phyloP scores from a whole-genome alignment of 345 rosid species.

The Camelina hispida region DNA sequence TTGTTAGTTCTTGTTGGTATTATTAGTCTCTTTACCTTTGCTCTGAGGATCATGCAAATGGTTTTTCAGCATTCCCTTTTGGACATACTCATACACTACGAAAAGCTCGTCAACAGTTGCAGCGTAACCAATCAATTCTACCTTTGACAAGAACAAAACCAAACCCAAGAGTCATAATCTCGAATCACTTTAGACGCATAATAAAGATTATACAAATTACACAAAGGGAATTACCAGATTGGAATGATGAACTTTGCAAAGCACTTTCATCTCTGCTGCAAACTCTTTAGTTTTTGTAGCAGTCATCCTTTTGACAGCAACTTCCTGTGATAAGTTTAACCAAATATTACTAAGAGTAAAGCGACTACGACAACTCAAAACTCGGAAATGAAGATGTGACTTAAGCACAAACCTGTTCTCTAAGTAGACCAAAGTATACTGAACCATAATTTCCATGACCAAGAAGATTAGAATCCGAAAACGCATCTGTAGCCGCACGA shows the following conservation, averaged over 20 bases:
- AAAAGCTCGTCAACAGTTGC: slow-evolving; percentile 79
- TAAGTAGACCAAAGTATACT: slow-evolving; percentile 76
- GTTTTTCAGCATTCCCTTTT: slow-evolving; percentile 81
- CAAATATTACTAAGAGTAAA: slow-evolving; percentile 6
- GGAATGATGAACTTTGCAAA: slow-evolving; percentile 95
- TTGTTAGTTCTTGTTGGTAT: slow-evolving; percentile 1
- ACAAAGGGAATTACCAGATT: slow-evolving; percentile 69
- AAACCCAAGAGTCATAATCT: slow-evolving; percentile 46
- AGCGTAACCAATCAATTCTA: slow-evolving; percentile 93
- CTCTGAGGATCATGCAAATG: slow-evolving; percentile 91
- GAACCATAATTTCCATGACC: slow-evolving; percentile 97
- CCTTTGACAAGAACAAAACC: slow-evolving; percentile 68
- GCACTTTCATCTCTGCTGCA: slow-evolving; percentile 91
- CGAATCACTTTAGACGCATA: not conserved
- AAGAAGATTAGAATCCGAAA: slow-evolving; percentile 82
- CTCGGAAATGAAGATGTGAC: not conserved
- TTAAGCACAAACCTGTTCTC: slow-evolving; percentile 66
- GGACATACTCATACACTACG: slow-evolving; percentile 89
- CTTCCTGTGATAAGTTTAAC: slow-evolving; percentile 62
- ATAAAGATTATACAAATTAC: not conserved
- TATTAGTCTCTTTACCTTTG: slow-evolving; percentile 62
- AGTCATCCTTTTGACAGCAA: slow-evolving; percentile 90
- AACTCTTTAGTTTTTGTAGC: slow-evolving; percentile 93
- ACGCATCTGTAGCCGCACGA: slow-evolving; percentile 70
- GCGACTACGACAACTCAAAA: not conserved